A percentile compares a stretch with the other conserved stretches of the same genome.
Conservation (phyloP, 495 filamentous ascomycete genomes). For the Penicillium lividum region DNA sequence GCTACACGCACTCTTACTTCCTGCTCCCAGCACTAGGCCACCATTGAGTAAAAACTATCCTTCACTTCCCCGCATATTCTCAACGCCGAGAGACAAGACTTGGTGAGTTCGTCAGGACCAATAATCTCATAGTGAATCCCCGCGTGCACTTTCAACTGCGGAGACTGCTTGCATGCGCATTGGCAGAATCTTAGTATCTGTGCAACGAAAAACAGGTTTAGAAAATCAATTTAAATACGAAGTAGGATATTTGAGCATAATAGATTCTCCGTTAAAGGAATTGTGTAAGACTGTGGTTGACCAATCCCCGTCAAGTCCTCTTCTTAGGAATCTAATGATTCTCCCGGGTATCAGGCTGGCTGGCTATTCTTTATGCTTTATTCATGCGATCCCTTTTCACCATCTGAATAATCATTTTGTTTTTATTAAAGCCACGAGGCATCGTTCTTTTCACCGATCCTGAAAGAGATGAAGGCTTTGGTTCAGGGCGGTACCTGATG, state of each 20-base stretch:
- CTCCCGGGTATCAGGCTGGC: neutral
- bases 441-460: neutral
- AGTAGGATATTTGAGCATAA: neutral
- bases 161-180: constrained; percentile 6
- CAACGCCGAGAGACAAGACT: neutral
- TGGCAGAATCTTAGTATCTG: neutral
- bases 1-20: neutral
- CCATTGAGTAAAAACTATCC: too few species aligned
- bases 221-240: neutral
- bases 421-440: neutral
- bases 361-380: neutral
- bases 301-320: neutral
- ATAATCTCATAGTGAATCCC: neutral
- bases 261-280: neutral
- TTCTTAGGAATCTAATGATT: neutral
- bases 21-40: neutral
- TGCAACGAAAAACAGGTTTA: constrained; percentile 9
- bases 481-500: constrained; percentile 1
- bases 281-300: neutral
- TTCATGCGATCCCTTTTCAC: neutral
- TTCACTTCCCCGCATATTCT: neutral
- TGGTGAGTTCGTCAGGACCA: neutral
- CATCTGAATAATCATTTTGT: neutral
- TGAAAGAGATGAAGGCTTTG: neutral
- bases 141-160: constrained; percentile 2